These are phyloP conservation scores for Dalbergia cochinchinensis DNA, from an alignment of 306 rosid species.

Conservation along the genomic window DNA sequence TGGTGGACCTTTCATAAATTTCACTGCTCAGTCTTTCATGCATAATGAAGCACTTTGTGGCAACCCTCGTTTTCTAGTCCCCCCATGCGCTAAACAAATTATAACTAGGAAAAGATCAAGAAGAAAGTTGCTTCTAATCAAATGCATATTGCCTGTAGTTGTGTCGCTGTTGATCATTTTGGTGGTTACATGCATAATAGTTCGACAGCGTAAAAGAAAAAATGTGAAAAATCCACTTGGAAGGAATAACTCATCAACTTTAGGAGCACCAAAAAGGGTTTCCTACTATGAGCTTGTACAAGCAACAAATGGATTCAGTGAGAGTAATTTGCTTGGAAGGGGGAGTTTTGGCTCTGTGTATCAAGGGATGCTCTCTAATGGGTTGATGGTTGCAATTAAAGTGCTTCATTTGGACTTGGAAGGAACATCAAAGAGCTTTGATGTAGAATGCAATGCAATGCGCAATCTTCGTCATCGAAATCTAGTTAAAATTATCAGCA, in stretches of 20 bases:
- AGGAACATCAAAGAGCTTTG: constrained; percentile 35
- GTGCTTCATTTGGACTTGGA: constrained; percentile 35
- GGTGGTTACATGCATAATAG: neutral
- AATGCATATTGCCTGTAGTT: constrained; percentile 18
- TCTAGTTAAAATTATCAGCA: constrained; percentile 32
- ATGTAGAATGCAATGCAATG: constrained; percentile 40
- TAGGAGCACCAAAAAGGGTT: constrained; percentile 17
- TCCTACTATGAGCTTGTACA: constrained; percentile 37
- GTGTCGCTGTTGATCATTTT: neutral
- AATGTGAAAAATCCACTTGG: neutral
- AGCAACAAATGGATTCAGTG: constrained; percentile 36
- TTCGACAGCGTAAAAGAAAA: neutral
- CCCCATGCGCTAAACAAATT: constrained; percentile 30
- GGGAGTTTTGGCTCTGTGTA: constrained; percentile 43
- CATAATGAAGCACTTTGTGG: constrained; percentile 51
- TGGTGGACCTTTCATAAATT: constrained; percentile 38
- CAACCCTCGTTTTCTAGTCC: constrained; percentile 31
- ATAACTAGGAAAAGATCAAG: neutral
- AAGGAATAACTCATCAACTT: neutral
- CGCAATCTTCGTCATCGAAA: constrained; percentile 33
- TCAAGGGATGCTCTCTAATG: constrained; percentile 42
- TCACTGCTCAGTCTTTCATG: constrained; percentile 42
- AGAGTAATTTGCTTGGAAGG: constrained; percentile 31
- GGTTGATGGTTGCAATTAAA: constrained; percentile 39
- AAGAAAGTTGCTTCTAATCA: neutral